Evolutionary conservation across 2,329 filamentous ascomycete species (phyloP), one percentile per base, ranked within the genome.

Genomic region (Bipolaris bicolor): DNA sequence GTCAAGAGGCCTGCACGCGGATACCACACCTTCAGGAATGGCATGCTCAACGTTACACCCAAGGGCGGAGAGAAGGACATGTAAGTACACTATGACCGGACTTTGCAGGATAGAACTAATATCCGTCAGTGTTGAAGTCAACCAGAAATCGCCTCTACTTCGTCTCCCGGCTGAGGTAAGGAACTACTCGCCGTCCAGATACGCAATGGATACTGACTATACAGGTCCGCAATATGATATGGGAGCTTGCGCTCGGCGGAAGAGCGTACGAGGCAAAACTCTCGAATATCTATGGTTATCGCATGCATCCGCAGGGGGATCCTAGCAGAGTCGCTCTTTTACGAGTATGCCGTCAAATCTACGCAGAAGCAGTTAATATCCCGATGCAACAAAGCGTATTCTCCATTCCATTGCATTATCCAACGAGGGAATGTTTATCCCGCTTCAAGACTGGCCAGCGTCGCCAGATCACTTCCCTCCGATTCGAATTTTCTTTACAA

Each of bases 11-110:
- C 60, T 22, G 37, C 43, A 3, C 62, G 63, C 7, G 61, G 62
- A 26, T 66, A 55, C 22, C 62, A 61, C 45, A 66, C 45, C 11
- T 66, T 62, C 49, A 46, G 45, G 37, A 66, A 60, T 26, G 61
- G 58, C 6, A 15, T 60, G 22, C 53, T 65, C 4, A 64, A 67
- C 10, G 59, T 62, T 3, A 52, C 49, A 1, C 65, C 57, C 2
- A 65, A 62, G 36, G 63, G 57, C 10, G 36, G 11, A 6, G 62
- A 65, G 51, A 52, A 50, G n/a, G 40, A 48, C 1, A 20, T 65
- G 60, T 62, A 44, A 49, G 55, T 51, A 20, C 13, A 33, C 4
- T 1, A 18, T 15, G 15, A 11, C 18, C 9, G 5, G 7, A 13
- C 7, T 49, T 6, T 29, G 22, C 4, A 15, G 47, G 41, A 16